Evolutionary conservation across 345 rosid genomes (phyloP), one percentile per base, ranked within the genome.

Genomic region (Ailanthus altissimus): DNA sequence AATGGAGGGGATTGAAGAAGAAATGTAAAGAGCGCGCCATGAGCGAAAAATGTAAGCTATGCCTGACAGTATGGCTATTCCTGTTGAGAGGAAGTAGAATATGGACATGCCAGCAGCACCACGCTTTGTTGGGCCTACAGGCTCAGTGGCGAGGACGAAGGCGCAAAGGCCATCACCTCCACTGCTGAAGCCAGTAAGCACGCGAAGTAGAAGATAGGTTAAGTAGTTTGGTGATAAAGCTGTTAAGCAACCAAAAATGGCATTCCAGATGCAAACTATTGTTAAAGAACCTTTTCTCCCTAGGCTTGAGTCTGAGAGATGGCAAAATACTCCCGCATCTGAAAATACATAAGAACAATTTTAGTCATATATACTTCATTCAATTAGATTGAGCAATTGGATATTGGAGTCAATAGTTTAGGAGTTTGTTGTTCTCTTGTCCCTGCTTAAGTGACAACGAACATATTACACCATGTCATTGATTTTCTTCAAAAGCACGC

Each of bases 251-350:
- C 99, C 99, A 49, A 93, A 90, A 66, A 89, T 51, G 51, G 94
- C 88, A 28, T 92, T 95, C 78, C 90, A 58, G 76, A 93, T 50
- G 84, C 94, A 93, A 1, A 95, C 99, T 0, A 84, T 85, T 11
- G 83, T 92, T 61, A 93, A 69, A 21, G 99, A 95, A 75, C 99
- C 99, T 87, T 95, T 95, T 84, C 99, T 86, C 76, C 99, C 99
- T 16, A 95, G 85, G 72, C 67, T 83, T 0, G 99, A 95, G 82
- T 95, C 99, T 5, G 99, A 95, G 57, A 93, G 86, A 80, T 95
- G 98, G 9, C 99, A 98, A 76, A 95, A 95, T 47, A 84, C 81
- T 68, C 99, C 98, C 5, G 99, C 99, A 78, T 98, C 99, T 95
- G 93, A 36, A 77, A 60, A 75, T 20, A 21, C 25, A 54, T 5